Evolutionary conservation across 495 filamentous ascomycete genomes (phyloP).

Genomic region (Durotheca rogersii): DNA sequence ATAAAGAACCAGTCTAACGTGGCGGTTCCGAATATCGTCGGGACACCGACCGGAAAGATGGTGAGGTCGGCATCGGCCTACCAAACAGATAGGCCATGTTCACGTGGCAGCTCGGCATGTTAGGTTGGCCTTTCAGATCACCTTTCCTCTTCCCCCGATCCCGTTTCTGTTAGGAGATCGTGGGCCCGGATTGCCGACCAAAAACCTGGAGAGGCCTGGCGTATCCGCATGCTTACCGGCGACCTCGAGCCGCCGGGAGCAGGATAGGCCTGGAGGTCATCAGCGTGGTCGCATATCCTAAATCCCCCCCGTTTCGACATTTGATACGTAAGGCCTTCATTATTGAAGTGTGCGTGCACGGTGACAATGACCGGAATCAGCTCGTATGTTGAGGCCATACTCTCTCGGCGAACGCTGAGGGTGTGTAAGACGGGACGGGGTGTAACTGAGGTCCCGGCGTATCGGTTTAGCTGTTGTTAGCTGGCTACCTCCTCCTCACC

Average conservation of each 20-base stretch:
- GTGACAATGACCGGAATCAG: not conserved
- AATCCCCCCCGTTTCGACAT: too few relatives aligned
- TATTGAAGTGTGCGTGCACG: too few relatives aligned
- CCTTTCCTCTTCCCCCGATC: slow-evolving; percentile 1
- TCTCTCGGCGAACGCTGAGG: not conserved
- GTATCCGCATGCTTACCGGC: too few relatives aligned
- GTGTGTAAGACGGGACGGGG: not conserved
- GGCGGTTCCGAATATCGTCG: slow-evolving; percentile 9
- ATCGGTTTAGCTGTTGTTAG: slow-evolving; percentile 6
- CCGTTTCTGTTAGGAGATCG: not conserved
- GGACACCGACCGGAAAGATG: slow-evolving; percentile 6
- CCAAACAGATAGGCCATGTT: not conserved
- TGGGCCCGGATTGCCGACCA: slow-evolving; percentile 12
- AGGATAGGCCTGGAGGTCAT: too few relatives aligned
- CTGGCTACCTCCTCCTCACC: not conserved
- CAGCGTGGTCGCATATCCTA: too few relatives aligned
- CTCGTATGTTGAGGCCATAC: not conserved
- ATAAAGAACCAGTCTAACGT: slow-evolving; percentile 1
- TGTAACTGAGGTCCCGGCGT: slow-evolving; percentile 9
- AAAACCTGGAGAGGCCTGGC: slow-evolving; percentile 7
- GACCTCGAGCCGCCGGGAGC: too few relatives aligned
- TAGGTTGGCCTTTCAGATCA: slow-evolving; percentile 11
- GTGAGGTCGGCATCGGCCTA: not conserved
- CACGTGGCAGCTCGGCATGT: too few relatives aligned
- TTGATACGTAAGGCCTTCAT: too few relatives aligned